phyloP scores from a whole-genome alignment of 2,329 filamentous ascomycete species.

The Paraphoma sp. region DNA sequence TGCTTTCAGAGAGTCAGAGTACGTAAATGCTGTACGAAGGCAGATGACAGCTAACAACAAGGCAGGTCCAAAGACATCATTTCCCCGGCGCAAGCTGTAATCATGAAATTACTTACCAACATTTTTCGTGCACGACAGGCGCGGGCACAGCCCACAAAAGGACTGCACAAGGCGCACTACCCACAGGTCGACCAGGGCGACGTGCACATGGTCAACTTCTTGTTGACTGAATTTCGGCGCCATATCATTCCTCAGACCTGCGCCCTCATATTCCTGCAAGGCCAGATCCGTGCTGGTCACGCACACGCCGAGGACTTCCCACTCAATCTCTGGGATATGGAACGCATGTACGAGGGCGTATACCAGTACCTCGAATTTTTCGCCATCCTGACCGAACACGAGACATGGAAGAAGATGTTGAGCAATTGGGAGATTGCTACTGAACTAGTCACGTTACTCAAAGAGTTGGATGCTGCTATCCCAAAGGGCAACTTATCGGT shows the following conservation, averaged over 20 bases:
- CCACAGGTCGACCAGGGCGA: slow-evolving; percentile 64
- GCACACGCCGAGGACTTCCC: slow-evolving; percentile 87
- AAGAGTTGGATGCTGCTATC: slow-evolving; percentile 86
- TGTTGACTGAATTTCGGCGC: slow-evolving; percentile 90
- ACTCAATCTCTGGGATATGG: slow-evolving; percentile 96
- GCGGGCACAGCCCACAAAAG: slow-evolving; percentile 37
- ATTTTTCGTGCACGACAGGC: slow-evolving; percentile 74
- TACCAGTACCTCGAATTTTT: slow-evolving; percentile 96
- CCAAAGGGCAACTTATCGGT: slow-evolving; percentile 68
- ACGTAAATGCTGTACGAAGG: slow-evolving; percentile 8
- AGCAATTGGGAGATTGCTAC: slow-evolving; percentile 92
- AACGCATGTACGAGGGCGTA: slow-evolving; percentile 91
- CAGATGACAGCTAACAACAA: slow-evolving; percentile 15
- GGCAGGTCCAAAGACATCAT: slow-evolving; percentile 85
- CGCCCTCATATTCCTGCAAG: slow-evolving; percentile 92
- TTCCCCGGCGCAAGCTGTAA: slow-evolving; percentile 90
- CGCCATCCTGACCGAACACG: slow-evolving; percentile 84
- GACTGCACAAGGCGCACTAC: slow-evolving; percentile 54
- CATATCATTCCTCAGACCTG: slow-evolving; percentile 94
- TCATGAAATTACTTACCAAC: slow-evolving; percentile 88
- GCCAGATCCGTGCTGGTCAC: slow-evolving; percentile 80
- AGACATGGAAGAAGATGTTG: slow-evolving; percentile 81
- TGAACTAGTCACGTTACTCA: slow-evolving; percentile 85
- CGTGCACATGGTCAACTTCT: slow-evolving; percentile 78
- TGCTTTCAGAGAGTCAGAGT: slow-evolving; percentile 74